Evolutionary conservation across 228 moss, liverwort and hornwort species (phyloP).

Genomic region (Sphagnum magellanicum): DNA sequence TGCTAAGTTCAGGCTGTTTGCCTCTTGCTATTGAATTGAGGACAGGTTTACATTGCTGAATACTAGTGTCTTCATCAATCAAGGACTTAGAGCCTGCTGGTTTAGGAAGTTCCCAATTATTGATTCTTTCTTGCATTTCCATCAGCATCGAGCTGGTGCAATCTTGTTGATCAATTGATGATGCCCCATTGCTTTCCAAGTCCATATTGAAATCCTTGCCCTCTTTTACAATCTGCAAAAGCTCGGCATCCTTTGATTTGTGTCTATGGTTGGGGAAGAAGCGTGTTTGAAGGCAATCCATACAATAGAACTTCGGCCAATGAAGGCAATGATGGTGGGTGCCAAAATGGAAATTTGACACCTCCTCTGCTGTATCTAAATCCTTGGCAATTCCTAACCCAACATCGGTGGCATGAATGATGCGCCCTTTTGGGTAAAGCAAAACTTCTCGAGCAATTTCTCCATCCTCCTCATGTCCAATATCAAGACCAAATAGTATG

Average conservation of each 20-base stretch:
- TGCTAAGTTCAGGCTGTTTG: too few relatives aligned
- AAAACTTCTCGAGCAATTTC: conserved; percentile 63
- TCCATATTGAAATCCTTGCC: conserved; percentile 3
- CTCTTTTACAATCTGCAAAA: conserved; percentile 23
- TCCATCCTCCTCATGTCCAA: conserved; percentile 29
- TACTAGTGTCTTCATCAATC: too few relatives aligned
- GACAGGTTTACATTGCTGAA: too few relatives aligned
- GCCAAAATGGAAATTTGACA: conserved; percentile 45
- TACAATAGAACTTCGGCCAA: conserved; percentile 23
- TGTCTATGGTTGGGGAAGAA: conserved; percentile 3
- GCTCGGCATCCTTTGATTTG: conserved; percentile 17
- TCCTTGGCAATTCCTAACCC: conserved; percentile 83
- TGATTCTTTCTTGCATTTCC: too few relatives aligned
- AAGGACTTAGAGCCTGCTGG: too few relatives aligned
- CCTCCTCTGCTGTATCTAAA: conserved; percentile 56
- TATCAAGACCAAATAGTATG: conserved; percentile 72
- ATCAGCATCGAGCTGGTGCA: too few relatives aligned
- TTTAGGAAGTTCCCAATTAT: too few relatives aligned
- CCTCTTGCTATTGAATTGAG: too few relatives aligned
- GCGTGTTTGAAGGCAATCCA: conserved; percentile 19
- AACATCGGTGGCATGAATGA: conserved; percentile 54
- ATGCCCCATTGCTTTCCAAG: conserved; percentile 5
- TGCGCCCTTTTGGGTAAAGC: conserved; percentile 62
- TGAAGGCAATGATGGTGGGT: conserved; percentile 20
- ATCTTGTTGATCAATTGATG: background rate